Evolutionary conservation across 106 monocot genomes (phyloP).

Genomic region (Platanthera guangdongensis): DNA sequence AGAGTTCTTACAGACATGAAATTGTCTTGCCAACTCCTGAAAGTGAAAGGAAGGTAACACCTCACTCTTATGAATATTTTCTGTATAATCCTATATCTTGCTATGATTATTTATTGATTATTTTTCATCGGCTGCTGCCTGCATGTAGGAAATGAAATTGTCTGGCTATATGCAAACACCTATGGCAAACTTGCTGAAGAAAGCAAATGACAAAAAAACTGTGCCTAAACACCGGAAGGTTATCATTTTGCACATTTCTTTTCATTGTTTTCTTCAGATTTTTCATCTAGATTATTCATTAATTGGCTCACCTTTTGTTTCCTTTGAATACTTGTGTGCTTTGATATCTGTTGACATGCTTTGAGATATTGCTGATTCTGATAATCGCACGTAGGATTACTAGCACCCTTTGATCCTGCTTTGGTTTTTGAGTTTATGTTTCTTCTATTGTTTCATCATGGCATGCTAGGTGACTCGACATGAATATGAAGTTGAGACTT

Average conservation of each 20-base stretch:
- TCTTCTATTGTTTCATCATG: constrained; percentile 4
- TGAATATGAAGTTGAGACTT: constrained; percentile 93
- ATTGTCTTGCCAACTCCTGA: constrained; percentile 37
- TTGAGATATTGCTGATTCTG: not conserved
- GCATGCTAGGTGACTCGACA: constrained; percentile 59
- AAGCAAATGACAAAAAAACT: constrained; percentile 43
- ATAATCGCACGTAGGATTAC: no score
- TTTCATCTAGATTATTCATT: not conserved
- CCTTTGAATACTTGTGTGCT: not conserved
- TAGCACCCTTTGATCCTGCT: not conserved
- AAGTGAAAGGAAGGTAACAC: constrained; percentile 51
- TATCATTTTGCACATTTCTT: not conserved
- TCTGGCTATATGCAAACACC: constrained; percentile 68
- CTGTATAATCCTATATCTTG: not conserved
- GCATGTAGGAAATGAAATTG: constrained; percentile 53
- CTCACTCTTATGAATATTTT: not conserved
- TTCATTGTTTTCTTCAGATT: not conserved
- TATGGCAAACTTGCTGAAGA: constrained; percentile 64
- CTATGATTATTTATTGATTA: not conserved
- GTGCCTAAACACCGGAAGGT: constrained; percentile 74
- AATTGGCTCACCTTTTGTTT: not conserved
- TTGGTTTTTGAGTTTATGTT: not conserved
- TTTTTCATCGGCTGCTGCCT: not conserved
- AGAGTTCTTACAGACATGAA: constrained; percentile 35
- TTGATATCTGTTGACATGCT: not conserved